phyloP scores from a whole-genome alignment of 768 basidiomycete genomes.

The Kwoniella shandongensis region DNA sequence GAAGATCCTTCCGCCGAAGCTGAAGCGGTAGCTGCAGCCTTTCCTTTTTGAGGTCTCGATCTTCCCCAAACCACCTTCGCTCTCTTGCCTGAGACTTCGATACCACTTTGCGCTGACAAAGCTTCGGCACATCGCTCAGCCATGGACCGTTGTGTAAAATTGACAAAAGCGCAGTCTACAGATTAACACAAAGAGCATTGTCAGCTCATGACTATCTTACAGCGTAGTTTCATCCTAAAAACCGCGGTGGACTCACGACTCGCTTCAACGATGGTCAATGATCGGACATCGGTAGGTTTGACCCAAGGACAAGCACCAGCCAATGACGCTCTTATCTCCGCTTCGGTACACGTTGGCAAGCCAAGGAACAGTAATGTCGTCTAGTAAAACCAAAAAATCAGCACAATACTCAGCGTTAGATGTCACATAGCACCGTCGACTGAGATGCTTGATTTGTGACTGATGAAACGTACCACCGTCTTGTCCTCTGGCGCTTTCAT shows the following conservation, averaged over 20 bases:
- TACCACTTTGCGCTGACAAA: conserved; percentile 72
- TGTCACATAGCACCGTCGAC: neutral
- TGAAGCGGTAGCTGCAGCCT: conserved; percentile 18
- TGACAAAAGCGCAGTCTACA: conserved; percentile 79
- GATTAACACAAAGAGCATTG: too few relatives aligned
- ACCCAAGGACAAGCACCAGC: conserved; percentile 45
- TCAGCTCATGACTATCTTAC: too few relatives aligned
- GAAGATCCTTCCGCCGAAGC: conserved; percentile 4
- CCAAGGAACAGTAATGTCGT: conserved; percentile 52
- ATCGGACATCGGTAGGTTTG: conserved; percentile 43
- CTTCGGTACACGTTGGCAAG: conserved; percentile 44
- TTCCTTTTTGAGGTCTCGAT: conserved; percentile 57
- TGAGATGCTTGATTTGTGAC: neutral
- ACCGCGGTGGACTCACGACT: conserved; percentile 39
- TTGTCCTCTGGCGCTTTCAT: conserved; percentile 85
- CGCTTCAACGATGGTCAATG: conserved; percentile 46
- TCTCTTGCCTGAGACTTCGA: conserved; percentile 77
- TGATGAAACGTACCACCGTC: conserved; percentile 65
- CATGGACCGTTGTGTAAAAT: conserved; percentile 76
- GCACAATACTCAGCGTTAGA: neutral
- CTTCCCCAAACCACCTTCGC: conserved; percentile 86
- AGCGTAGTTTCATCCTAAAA: neutral
- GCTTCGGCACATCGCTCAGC: conserved; percentile 86
- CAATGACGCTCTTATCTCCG: conserved; percentile 43
- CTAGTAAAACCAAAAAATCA: conserved; percentile 17